These are phyloP conservation scores for Prunus kanzakura DNA, from an alignment of 306 rosid genomes.

Conservation along the genomic window DNA sequence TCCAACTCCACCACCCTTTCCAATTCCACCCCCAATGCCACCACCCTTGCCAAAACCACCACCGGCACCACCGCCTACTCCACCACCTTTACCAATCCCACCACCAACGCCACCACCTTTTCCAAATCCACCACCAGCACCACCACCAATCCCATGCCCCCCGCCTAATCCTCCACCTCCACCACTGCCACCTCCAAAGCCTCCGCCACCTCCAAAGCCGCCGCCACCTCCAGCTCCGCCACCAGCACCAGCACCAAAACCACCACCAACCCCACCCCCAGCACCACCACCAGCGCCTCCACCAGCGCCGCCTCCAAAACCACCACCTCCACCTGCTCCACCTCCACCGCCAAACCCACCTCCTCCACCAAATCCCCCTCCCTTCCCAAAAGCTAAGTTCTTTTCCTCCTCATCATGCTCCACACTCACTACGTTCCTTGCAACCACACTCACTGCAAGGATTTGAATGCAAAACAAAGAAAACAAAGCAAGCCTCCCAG, in stretches of 20 bases:
- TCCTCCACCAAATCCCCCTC: conserved; percentile 9
- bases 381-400: conserved; percentile 30
- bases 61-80: conserved; percentile 3
- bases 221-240: conserved; percentile 33
- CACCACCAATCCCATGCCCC: conserved; percentile 21
- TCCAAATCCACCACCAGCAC: background rate
- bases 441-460: conserved; percentile 54
- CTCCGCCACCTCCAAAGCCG: conserved; percentile 20
- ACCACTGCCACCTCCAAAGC: conserved; percentile 18
- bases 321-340: conserved; percentile 22
- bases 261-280: conserved; percentile 37
- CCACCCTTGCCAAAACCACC: conserved; percentile 5
- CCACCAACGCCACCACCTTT: conserved; percentile 22
- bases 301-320: conserved; percentile 19
- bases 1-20: background rate
- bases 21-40: conserved; percentile 4
- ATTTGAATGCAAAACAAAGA: conserved; percentile 46
- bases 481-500: conserved; percentile 29
- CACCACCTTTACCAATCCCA: conserved; percentile 19
- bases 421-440: conserved; percentile 46
- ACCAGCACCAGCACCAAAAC: conserved; percentile 7
- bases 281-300: background rate
- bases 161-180: conserved; percentile 30
- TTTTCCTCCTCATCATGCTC: conserved; percentile 39
- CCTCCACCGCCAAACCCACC: conserved; percentile 10